phyloP scores from a whole-genome alignment of 345 rosid species.

The Lenwebbia sp. region DNA sequence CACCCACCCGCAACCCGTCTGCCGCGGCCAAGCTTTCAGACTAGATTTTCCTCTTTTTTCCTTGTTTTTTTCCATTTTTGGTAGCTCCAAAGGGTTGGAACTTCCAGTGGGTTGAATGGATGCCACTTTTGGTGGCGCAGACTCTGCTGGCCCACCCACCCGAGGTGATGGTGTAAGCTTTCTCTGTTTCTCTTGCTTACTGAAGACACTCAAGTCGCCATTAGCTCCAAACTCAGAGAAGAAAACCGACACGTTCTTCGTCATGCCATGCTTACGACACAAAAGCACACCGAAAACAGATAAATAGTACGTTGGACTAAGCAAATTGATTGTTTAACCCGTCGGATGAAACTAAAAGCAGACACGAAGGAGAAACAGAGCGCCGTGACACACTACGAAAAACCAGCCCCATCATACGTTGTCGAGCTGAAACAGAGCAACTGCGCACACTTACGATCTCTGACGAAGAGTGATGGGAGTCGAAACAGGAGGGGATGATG shows the following conservation, averaged over 20 bases:
- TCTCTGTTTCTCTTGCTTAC: too few relatives aligned
- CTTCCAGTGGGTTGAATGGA: too few relatives aligned
- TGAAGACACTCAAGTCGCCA: not conserved
- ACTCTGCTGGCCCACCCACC: too few relatives aligned
- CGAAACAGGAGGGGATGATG: not conserved
- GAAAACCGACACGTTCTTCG: not conserved
- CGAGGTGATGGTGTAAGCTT: too few relatives aligned
- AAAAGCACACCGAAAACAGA: not conserved
- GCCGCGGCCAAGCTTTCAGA: too few relatives aligned
- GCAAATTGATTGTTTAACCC: not conserved
- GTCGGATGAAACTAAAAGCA: too few relatives aligned
- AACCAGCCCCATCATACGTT: too few relatives aligned
- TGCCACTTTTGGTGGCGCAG: too few relatives aligned
- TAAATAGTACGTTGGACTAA: not conserved
- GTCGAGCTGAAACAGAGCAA: not conserved
- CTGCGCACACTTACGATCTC: not conserved
- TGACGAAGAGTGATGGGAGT: slow-evolving; percentile 7
- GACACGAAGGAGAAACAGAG: not conserved
- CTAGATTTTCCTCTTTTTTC: too few relatives aligned
- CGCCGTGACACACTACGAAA: not conserved
- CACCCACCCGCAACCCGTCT: too few relatives aligned
- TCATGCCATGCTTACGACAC: not conserved
- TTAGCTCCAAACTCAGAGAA: not conserved
- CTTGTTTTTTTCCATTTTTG: too few relatives aligned
- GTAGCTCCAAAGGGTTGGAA: too few relatives aligned